These are phyloP conservation scores for Skeletonema potamos DNA, from an alignment of 108 stramenopile species.

Conservation along the genomic window DNA sequence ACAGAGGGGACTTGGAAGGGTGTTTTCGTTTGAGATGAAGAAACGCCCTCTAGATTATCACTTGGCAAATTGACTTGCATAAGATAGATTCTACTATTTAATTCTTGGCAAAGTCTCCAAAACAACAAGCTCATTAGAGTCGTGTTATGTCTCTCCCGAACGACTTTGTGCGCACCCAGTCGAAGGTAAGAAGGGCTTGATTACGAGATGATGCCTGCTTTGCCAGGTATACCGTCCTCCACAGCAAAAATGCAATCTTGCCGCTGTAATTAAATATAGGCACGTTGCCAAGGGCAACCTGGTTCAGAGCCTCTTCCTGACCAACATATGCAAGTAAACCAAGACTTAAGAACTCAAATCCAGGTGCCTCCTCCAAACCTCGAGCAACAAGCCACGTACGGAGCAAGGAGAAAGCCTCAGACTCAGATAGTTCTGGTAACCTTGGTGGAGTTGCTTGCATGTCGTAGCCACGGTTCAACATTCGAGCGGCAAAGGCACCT, in stretches of 20 bases:
- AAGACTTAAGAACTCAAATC: slow-evolving; percentile 15
- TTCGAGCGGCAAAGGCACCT: slow-evolving; percentile 34
- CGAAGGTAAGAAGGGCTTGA: slow-evolving; percentile 78
- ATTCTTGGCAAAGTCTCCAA: not conserved
- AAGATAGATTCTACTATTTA: not conserved
- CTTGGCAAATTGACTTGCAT: not conserved
- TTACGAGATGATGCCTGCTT: slow-evolving; percentile 77
- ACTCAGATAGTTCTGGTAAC: not conserved
- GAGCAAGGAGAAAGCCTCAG: slow-evolving; percentile 10
- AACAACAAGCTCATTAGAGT: slow-evolving; percentile 43
- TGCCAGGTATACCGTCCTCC: slow-evolving; percentile 81
- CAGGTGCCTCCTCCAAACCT: slow-evolving; percentile 12
- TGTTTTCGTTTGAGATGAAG: too few species aligned
- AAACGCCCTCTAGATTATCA: too few species aligned
- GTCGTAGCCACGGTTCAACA: slow-evolving; percentile 32
- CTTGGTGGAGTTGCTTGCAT: not conserved
- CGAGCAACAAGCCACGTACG: slow-evolving; percentile 8
- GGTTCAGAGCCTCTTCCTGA: slow-evolving; percentile 16
- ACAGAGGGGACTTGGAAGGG: too few species aligned
- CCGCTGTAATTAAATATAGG: slow-evolving; percentile 54
- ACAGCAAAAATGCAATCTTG: slow-evolving; percentile 61
- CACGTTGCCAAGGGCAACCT: slow-evolving; percentile 41
- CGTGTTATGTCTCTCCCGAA: slow-evolving; percentile 83
- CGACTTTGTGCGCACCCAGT: slow-evolving; percentile 71
- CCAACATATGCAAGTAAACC: slow-evolving; percentile 28